These are phyloP conservation scores for Adansonia madagascariensis DNA, from an alignment of 441 rosid species.

Conservation along the genomic window DNA sequence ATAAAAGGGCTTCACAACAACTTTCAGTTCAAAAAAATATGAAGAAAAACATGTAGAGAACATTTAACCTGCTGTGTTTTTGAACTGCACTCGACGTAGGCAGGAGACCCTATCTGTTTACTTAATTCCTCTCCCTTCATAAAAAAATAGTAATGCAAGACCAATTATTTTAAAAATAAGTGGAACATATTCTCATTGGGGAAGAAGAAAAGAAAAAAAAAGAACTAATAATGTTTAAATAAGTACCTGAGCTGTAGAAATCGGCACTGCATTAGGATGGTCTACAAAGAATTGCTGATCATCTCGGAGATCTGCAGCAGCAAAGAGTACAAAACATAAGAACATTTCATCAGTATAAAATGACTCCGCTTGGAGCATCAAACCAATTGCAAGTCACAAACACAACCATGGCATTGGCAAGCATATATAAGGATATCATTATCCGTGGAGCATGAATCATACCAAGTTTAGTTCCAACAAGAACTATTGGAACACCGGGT, in stretches of 20 bases:
- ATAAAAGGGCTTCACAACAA: neutral
- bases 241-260: constrained; percentile 67
- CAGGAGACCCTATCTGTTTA: constrained; percentile 80
- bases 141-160: constrained; percentile 16
- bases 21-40: neutral
- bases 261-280: constrained; percentile 80
- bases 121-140: constrained; percentile 89
- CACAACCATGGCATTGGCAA: neutral
- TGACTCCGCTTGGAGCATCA: neutral
- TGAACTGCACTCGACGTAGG: constrained; percentile 87
- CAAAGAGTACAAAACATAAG: neutral
- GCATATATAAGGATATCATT: neutral
- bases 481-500: constrained; percentile 80
- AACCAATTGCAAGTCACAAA: neutral
- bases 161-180: neutral
- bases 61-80: constrained; percentile 82
- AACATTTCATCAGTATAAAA: neutral
- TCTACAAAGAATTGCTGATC: constrained; percentile 79
- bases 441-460: constrained; percentile 17
- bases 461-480: constrained; percentile 87
- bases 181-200: neutral
- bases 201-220: neutral
- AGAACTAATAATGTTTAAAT: neutral
- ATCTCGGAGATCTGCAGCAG: constrained; percentile 67
- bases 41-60: neutral